Evolutionary conservation across 176 grass and related monocot species (phyloP), one percentile per base, ranked within the genome.

Genomic region (Paspalum notatum): DNA sequence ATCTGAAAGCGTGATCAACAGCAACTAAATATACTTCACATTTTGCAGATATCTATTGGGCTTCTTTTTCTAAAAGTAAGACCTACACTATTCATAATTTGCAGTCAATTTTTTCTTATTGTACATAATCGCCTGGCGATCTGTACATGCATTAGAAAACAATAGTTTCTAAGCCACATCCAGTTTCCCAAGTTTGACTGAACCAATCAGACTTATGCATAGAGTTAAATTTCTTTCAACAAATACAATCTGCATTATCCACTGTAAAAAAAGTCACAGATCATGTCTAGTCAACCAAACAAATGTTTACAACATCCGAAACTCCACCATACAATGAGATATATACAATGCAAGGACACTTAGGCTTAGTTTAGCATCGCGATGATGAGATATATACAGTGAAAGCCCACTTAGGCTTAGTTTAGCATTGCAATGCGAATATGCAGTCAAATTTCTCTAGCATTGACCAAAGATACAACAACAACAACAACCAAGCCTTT

Each of bases 1-100:
- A 74, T 24, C 24, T 79, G 3, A 62, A 88, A 75, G 72, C 67
- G 45, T 67, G 70, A 80, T 74, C 42, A 83, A 24, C 69, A 81
- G 21, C 21, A 72, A 60, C 41, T 51, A 26, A 71, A 49, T 37
- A 20, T 40, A 38, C 2, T 41, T 40, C 21, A 18, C 39, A 64
- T 50, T 76, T 76, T 50, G 51, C 18, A 51, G 20, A 61, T 76
- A 66, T 55, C 46, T 74, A 42, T 64, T 75, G 53, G 76, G 39
- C 68, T 61, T 39, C 12, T 71, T 78, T 77, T 71, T 46, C 41
- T 27, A 66, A 49, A 70, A 54, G 17, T 70, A 76, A 41, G 47
- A 78, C 58, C 8, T 39, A 15, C 16, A 66, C 13, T 47, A 37
- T 60, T 47, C 53, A 82, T 18, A 47, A 61, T 22, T 14, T 63